A percentile compares a stretch with the other conserved stretches of the same genome.
Evolutionary conservation across 495 filamentous ascomycete species (phyloP).

Genomic region (Aspergillus wentii): DNA sequence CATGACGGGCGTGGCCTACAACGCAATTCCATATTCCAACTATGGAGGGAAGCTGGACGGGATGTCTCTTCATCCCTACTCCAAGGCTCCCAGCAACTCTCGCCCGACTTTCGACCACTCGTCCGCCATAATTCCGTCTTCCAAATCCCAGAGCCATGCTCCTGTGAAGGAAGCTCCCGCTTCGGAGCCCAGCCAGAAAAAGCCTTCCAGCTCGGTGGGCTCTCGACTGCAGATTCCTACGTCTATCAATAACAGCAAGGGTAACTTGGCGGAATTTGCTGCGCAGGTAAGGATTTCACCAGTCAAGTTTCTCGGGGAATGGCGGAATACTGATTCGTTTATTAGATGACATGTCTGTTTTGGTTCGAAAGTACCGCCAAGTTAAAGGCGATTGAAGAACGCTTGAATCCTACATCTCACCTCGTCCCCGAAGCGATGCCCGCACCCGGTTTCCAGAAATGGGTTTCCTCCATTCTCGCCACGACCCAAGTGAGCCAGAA

Average conservation of each 20-base stretch:
- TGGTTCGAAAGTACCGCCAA: conserved; percentile 93
- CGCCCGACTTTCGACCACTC: conserved; percentile 23
- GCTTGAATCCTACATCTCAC: conserved; percentile 40
- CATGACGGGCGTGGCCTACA: conserved; percentile 44
- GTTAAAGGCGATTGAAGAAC: conserved; percentile 66
- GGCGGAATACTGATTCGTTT: conserved; percentile 4
- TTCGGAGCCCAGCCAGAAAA: conserved; percentile 24
- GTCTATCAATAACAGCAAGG: conserved; percentile 68
- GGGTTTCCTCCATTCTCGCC: conserved; percentile 83
- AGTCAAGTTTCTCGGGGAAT: background rate
- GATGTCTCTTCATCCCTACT: conserved; percentile 24
- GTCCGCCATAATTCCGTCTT: conserved; percentile 18
- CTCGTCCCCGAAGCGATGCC: conserved; percentile 73
- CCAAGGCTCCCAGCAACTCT: conserved; percentile 17
- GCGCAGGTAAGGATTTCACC: conserved; percentile 55
- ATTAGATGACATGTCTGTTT: conserved; percentile 89
- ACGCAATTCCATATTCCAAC: conserved; percentile 26
- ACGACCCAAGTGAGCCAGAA: conserved; percentile 98
- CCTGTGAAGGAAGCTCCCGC: conserved; percentile 19
- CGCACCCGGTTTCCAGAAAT: conserved; percentile 77
- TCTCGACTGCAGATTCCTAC: conserved; percentile 67
- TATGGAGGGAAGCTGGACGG: conserved; percentile 30
- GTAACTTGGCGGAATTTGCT: conserved; percentile 74
- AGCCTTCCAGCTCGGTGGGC: conserved; percentile 40
- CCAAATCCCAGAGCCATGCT: conserved; percentile 20